Conservation (phyloP, 2,329 filamentous ascomycete genomes). For the Fusarium tanahbumbuense region DNA sequence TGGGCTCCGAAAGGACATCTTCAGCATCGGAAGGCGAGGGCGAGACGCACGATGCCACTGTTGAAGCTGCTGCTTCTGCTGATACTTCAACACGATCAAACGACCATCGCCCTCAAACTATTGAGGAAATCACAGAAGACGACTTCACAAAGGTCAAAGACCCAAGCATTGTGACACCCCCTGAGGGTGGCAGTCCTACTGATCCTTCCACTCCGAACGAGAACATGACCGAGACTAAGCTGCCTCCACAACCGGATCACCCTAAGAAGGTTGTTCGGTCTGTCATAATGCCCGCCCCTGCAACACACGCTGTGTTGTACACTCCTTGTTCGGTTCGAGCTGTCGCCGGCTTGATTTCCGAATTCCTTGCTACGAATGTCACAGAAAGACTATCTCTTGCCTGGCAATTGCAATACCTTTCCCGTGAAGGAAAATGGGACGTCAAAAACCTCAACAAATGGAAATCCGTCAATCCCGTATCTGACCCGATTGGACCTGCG, state of each 20-base stretch:
- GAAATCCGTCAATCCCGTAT: slow-evolving; percentile 83
- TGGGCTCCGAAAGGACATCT: slow-evolving; percentile 44
- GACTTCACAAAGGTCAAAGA: slow-evolving; percentile 41
- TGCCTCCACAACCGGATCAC: slow-evolving; percentile 61
- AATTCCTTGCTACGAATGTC: slow-evolving; percentile 80
- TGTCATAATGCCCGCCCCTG: slow-evolving; percentile 78
- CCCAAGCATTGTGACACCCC: slow-evolving; percentile 38
- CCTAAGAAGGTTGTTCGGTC: slow-evolving; percentile 72
- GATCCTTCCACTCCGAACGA: slow-evolving; percentile 62
- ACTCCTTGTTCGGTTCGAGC: slow-evolving; percentile 79
- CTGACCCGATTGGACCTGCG: slow-evolving; percentile 73
- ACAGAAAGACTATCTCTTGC: slow-evolving; percentile 82
- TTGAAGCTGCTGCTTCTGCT: slow-evolving; percentile 64
- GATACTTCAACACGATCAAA: slow-evolving; percentile 50
- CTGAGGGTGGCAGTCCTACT: slow-evolving; percentile 56
- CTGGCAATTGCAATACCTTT: slow-evolving; percentile 92
- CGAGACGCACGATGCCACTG: slow-evolving; percentile 45
- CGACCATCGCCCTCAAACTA: slow-evolving; percentile 51
- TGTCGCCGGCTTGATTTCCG: slow-evolving; percentile 82
- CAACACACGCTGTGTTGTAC: slow-evolving; percentile 87
- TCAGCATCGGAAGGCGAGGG: slow-evolving; percentile 35
- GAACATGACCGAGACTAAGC: slow-evolving; percentile 50
- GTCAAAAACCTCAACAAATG: slow-evolving; percentile 96
- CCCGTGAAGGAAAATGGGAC: slow-evolving; percentile 94
- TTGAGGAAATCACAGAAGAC: slow-evolving; percentile 49